phyloP scores from a whole-genome alignment of 73 alveolate genomes.

The Blepharisma japonicum region DNA sequence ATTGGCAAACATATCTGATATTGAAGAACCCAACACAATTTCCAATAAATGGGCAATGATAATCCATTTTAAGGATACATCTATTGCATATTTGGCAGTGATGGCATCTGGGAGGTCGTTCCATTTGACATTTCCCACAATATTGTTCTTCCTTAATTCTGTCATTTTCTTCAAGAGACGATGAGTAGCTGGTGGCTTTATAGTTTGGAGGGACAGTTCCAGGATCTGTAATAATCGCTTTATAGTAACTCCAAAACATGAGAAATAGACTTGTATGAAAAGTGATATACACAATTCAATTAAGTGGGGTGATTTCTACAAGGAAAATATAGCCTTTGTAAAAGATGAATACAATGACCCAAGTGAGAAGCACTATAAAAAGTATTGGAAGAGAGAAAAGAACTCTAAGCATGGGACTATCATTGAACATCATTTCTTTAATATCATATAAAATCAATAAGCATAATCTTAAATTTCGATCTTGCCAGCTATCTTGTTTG shows the following conservation, averaged over 20 bases:
- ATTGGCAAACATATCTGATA: background rate
- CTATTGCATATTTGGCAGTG: slow-evolving; percentile 45
- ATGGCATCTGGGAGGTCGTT: slow-evolving; percentile 49
- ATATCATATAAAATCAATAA: too few species aligned
- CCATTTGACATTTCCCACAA: slow-evolving; percentile 44
- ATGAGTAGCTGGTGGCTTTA: background rate
- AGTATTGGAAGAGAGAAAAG: background rate
- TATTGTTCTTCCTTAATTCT: background rate
- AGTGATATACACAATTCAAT: background rate
- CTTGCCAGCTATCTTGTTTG: too few species aligned
- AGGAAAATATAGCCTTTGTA: background rate
- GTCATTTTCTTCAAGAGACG: background rate
- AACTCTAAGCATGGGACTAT: background rate
- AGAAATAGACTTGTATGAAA: background rate
- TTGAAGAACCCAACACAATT: slow-evolving; percentile 45
- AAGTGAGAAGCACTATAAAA: background rate
- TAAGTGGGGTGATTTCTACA: background rate
- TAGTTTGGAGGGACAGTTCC: background rate
- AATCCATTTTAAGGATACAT: slow-evolving; percentile 46
- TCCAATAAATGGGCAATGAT: slow-evolving; percentile 52
- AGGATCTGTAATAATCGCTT: slow-evolving; percentile 1
- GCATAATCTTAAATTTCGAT: too few species aligned
- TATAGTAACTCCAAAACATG: background rate
- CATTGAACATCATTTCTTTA: too few species aligned
- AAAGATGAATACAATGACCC: background rate